Conservation (phyloP, 2,329 filamentous ascomycete genomes). For the Paraconiothyrium brasiliense region DNA sequence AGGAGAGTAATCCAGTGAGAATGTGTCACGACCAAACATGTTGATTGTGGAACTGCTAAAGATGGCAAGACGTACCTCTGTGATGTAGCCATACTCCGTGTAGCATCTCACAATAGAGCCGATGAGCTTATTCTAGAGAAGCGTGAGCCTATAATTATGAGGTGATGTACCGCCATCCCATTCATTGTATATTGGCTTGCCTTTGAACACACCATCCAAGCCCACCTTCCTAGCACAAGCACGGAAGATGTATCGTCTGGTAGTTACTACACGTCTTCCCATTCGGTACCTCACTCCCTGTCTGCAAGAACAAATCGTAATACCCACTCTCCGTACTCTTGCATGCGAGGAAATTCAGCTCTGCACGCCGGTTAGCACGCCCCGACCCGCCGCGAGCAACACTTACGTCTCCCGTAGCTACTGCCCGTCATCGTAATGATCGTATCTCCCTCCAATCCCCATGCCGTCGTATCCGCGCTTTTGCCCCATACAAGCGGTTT, state of each 20-base stretch:
- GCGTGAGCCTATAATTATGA: too few species aligned
- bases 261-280: constrained; percentile 64
- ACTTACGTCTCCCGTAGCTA: constrained; percentile 54
- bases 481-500: constrained; percentile 61
- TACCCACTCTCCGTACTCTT: constrained; percentile 52
- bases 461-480: constrained; percentile 57
- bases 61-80: too few species aligned
- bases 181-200: too few species aligned
- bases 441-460: constrained; percentile 60
- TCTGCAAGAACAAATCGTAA: constrained; percentile 64
- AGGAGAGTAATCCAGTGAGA: too few species aligned
- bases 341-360: constrained; percentile 64
- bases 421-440: constrained; percentile 59
- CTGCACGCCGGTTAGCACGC: constrained; percentile 33
- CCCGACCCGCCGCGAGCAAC: constrained; percentile 2
- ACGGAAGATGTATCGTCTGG: constrained; percentile 64
- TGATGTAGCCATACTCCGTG: too few species aligned
- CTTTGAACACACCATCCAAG: neutral
- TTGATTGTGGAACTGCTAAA: too few species aligned
- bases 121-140: too few species aligned
- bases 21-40: too few species aligned
- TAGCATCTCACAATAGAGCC: too few species aligned
- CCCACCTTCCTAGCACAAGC: constrained; percentile 49
- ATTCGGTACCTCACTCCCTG: constrained; percentile 59
- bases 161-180: too few species aligned